A percentile compares a stretch with the other conserved stretches of the same genome.
Evolutionary conservation across 2,329 filamentous ascomycete genomes (phyloP).

Genomic region (Penicillium sp.): DNA sequence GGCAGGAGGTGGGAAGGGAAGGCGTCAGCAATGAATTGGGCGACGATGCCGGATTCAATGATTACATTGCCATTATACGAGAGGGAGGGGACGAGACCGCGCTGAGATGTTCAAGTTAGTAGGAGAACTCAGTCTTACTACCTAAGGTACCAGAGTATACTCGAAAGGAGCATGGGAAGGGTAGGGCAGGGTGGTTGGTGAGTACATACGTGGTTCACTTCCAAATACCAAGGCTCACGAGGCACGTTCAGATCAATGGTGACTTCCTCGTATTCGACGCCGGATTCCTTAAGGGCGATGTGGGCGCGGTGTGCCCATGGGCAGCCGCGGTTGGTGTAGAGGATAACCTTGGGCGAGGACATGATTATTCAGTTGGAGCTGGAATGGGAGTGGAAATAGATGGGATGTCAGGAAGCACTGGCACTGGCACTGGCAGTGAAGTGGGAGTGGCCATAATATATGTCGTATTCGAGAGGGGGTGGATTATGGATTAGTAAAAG

Average conservation of each 20-base stretch:
- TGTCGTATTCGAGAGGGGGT: constrained; percentile 23
- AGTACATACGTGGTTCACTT: constrained; percentile 71
- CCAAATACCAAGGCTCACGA: constrained; percentile 73
- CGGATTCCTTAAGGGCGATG: constrained; percentile 70
- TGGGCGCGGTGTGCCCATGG: constrained; percentile 78
- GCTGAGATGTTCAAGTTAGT: constrained; percentile 39
- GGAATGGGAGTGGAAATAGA: constrained; percentile 12
- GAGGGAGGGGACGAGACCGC: constrained; percentile 75
- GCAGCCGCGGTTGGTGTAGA: constrained; percentile 73
- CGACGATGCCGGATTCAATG: constrained; percentile 71
- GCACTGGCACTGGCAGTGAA: too few relatives aligned
- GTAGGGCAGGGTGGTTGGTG: too few relatives aligned
- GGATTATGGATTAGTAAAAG: constrained; percentile 29
- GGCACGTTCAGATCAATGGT: constrained; percentile 72
- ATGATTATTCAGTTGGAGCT: constrained; percentile 23
- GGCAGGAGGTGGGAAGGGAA: constrained; percentile 68
- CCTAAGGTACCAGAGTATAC: too few relatives aligned
- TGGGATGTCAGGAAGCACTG: too few relatives aligned
- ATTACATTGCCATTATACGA: constrained; percentile 72
- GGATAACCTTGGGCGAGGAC: constrained; percentile 57
- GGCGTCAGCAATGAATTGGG: constrained; percentile 71
- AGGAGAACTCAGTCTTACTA: too few relatives aligned
- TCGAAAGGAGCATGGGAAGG: too few relatives aligned
- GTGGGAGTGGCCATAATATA: constrained; percentile 19
- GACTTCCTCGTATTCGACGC: constrained; percentile 69